A percentile compares a stretch with the other conserved stretches of the same genome.
These are phyloP conservation scores for Nasturtium officinale DNA, from an alignment of 345 rosid species.

Conservation along the genomic window DNA sequence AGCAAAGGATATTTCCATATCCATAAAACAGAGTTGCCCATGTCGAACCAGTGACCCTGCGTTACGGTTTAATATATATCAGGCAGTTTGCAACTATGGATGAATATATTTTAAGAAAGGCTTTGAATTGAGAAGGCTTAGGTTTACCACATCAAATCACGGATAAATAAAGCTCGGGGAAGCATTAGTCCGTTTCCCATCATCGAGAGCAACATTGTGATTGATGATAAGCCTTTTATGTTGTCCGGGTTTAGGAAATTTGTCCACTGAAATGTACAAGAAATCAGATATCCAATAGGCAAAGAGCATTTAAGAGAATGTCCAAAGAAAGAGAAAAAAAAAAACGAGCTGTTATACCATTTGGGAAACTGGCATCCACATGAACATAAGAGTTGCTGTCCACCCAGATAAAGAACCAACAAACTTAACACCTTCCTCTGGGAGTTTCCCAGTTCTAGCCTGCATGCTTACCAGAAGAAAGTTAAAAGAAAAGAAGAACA, in stretches of 20 bases:
- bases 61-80: conserved; percentile 19
- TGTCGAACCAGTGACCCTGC: conserved; percentile 80
- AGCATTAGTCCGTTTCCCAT: conserved; percentile 91
- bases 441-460: conserved; percentile 76
- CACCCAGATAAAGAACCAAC: conserved; percentile 80
- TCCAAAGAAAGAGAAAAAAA: not conserved
- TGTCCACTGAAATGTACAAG: conserved; percentile 70
- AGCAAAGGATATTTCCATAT: conserved; percentile 76
- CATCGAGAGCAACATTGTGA: conserved; percentile 88
- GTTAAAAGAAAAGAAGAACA: conserved; percentile 18
- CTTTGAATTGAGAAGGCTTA: not conserved
- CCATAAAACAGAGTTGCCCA: conserved; percentile 94
- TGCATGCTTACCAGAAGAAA: conserved; percentile 52
- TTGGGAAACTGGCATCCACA: conserved; percentile 97
- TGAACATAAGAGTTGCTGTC: conserved; percentile 95
- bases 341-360: conserved; percentile 52
- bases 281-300: conserved; percentile 16
- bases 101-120: conserved; percentile 16
- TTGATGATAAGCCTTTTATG: conserved; percentile 80
- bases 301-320: not conserved
- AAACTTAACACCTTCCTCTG: conserved; percentile 66
- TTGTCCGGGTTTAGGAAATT: conserved; percentile 82
- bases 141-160: conserved; percentile 92
- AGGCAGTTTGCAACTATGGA: not conserved
- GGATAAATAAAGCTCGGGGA: conserved; percentile 87